Evolutionary conservation across 345 rosid species (phyloP), one percentile per base, ranked within the genome.

Genomic region (Pistacia vera): DNA sequence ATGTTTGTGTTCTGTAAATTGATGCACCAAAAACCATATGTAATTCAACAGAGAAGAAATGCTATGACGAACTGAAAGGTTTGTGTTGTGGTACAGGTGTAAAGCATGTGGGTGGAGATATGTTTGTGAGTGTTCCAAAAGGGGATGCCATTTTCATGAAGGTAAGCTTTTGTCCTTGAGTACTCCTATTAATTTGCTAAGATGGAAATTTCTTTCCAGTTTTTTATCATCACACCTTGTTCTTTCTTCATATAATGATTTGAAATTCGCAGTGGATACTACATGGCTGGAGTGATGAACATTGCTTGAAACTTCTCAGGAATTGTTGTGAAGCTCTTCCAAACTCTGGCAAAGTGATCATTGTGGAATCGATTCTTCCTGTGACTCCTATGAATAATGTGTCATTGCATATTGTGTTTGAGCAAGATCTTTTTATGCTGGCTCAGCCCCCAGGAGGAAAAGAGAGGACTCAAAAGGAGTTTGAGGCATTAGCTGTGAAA

Each of bases 21-120:
- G 25, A 22, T 22, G 25, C 25, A 22, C 25, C 25, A 22, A 22
- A 22, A 22, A 22, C 25, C 25, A 22, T 22, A 22, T 22, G 25
- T 22, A 22, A 38, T 4, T 1, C 7, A 8, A 5, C 44, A 4
- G 44, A 38, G 44, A 38, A 8, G 4, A 38, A 38, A 38, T 38
- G 6, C 10, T 16, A 36, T 7, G 44, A 25, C 57, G 75, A 55
- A 66, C 57, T 9, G 13, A 41, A 61, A 63, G n/a, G 49, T 75
- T 55, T 36, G 8, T 55, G 10, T 44, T 38, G 41, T 68, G 51
- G 60, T 66, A 61, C 35, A 93, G 98, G 95, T 56, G 90, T 90
- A 70, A 85, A 92, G 77, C 93, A 90, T 75, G 90, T 91, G 70
- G 97, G 97, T 44, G 97, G 98, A 11, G 97, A 94, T 76, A 94